phyloP scores from a whole-genome alignment of 2,329 filamentous ascomycete genomes.

The Venturia aucupariae region DNA sequence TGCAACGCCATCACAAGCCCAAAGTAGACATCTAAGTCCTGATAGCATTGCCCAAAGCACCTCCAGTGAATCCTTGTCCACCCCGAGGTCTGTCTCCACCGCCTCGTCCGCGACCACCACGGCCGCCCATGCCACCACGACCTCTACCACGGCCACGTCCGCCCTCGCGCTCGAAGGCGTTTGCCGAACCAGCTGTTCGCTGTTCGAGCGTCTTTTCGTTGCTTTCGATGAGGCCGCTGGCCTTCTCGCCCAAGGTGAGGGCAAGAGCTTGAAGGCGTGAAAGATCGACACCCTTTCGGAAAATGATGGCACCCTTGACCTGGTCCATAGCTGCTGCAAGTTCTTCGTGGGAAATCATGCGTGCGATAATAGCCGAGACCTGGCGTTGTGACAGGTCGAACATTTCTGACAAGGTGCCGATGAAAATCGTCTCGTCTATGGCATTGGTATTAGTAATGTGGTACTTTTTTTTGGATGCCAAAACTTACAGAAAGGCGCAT shows the following conservation, averaged over 20 bases:
- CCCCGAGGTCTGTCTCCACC: conserved; percentile 57
- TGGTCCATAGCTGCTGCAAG: conserved; percentile 93
- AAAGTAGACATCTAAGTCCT: conserved; percentile 27
- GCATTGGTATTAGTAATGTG: neutral
- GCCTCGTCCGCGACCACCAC: conserved; percentile 50
- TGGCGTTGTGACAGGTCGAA: conserved; percentile 89
- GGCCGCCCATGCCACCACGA: conserved; percentile 53
- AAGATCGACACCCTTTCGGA: conserved; percentile 98
- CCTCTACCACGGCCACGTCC: conserved; percentile 60
- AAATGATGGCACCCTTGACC: conserved; percentile 94
- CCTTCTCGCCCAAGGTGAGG: conserved; percentile 90
- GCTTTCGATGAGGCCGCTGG: conserved; percentile 86
- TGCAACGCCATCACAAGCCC: conserved; percentile 6
- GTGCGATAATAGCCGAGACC: conserved; percentile 89
- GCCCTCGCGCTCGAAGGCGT: conserved; percentile 89
- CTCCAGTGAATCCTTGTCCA: conserved; percentile 73
- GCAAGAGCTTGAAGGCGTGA: conserved; percentile 92
- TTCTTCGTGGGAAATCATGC: conserved; percentile 99
- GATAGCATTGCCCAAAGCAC: conserved; percentile 57
- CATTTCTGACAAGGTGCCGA: conserved; percentile 80
- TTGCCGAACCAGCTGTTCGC: conserved; percentile 88
- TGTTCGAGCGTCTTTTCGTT: conserved; percentile 98
- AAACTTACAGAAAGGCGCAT: conserved; percentile 70
- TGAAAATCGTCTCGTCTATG: conserved; percentile 73
- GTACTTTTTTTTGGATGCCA: neutral